A percentile compares a stretch with the other conserved stretches of the same genome.
These are phyloP conservation scores for Tricholoma hemisulphureum DNA, from an alignment of 768 basidiomycete species.

Conservation along the genomic window DNA sequence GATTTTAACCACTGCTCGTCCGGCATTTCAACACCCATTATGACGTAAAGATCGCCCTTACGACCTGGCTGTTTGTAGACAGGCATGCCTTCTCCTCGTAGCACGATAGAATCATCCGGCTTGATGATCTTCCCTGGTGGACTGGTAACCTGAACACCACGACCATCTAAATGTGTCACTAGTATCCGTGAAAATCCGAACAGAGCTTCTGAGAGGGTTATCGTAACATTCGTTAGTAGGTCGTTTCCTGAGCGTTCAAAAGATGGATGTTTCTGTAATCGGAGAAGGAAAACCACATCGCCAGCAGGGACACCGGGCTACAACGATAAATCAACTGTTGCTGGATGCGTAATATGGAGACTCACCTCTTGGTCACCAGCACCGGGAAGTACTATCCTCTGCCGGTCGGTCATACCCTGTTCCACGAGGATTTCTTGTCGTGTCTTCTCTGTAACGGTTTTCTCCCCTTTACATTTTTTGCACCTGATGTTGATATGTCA, in stretches of 20 bases:
- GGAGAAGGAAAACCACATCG: constrained; percentile 85
- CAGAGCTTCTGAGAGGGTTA: constrained; percentile 91
- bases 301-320: constrained; percentile 87
- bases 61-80: constrained; percentile 58
- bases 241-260: constrained; percentile 85
- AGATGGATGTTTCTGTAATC: constrained; percentile 63
- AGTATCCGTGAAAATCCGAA: constrained; percentile 93
- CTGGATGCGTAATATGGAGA: not conserved
- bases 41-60: constrained; percentile 81
- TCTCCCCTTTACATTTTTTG: constrained; percentile 92
- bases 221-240: constrained; percentile 73
- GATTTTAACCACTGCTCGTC: constrained; percentile 69
- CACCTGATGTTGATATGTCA: constrained; percentile 51
- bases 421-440: constrained; percentile 86
- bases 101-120: constrained; percentile 67
- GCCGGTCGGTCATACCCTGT: constrained; percentile 79
- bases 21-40: constrained; percentile 90
- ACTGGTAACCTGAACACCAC: constrained; percentile 78
- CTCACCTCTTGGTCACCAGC: constrained; percentile 88
- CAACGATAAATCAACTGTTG: constrained; percentile 2
- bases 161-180: constrained; percentile 89
- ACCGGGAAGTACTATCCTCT: constrained; percentile 85
- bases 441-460: constrained; percentile 83
- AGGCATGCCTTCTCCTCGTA: constrained; percentile 92
- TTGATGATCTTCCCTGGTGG: constrained; percentile 76